phyloP scores from a whole-genome alignment of 176 grass and related monocot genomes.

The Carex parvula region DNA sequence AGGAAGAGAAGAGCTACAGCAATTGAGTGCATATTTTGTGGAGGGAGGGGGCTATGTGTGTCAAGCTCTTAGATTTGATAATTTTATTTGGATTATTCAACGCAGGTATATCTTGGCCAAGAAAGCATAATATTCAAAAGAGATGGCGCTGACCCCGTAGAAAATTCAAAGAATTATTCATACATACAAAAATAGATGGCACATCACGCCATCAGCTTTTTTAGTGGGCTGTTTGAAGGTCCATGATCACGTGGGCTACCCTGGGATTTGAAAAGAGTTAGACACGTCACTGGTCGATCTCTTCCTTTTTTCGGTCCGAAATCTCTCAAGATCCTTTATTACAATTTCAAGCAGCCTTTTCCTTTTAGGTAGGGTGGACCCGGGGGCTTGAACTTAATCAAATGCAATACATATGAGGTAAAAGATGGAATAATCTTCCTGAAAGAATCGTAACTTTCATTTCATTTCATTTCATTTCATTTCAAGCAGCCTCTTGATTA shows the following conservation, averaged over 20 bases:
- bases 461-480: neutral
- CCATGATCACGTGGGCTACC: too few species aligned
- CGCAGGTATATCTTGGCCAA: neutral
- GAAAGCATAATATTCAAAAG: neutral
- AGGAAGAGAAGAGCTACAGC: neutral
- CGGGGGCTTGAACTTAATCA: too few species aligned
- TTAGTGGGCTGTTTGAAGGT: too few species aligned
- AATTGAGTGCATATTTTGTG: conserved; percentile 9
- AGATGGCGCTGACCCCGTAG: neutral
- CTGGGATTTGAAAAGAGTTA: too few species aligned
- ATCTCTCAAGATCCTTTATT: too few species aligned
- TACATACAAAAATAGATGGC: neutral
- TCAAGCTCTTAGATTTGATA: neutral
- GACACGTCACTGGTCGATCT: too few species aligned
- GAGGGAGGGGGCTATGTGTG: neutral
- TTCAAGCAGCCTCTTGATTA: neutral
- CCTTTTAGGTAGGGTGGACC: too few species aligned
- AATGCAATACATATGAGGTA: too few species aligned
- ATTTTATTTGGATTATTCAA: neutral
- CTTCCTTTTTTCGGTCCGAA: too few species aligned
- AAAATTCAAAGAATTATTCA: neutral
- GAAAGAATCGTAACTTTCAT: neutral
- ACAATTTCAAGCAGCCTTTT: too few species aligned
- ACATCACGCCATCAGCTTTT: neutral
- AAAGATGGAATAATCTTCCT: too few species aligned